These are phyloP conservation scores for Candida suzukii DNA, from an alignment of 805 yeast species.

Conservation along the genomic window DNA sequence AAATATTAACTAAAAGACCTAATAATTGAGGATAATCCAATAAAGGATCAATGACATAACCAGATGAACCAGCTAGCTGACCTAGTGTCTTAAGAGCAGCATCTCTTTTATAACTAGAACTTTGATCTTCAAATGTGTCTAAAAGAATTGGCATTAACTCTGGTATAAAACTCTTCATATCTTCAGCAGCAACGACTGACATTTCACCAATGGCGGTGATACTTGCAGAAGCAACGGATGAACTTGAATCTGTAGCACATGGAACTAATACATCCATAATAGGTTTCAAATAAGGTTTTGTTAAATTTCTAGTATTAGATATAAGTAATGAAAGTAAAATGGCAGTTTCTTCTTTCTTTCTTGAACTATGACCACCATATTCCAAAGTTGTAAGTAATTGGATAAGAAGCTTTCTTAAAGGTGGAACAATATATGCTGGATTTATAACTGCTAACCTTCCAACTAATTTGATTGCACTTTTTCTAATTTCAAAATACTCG, in stretches of 20 bases:
- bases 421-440: slow-evolving; percentile 95
- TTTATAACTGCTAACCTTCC: slow-evolving; percentile 82
- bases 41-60: slow-evolving; percentile 91
- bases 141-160: slow-evolving; percentile 82
- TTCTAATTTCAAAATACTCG: slow-evolving; percentile 77
- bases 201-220: slow-evolving; percentile 85
- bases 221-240: slow-evolving; percentile 82
- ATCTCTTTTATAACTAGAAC: slow-evolving; percentile 79
- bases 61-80: slow-evolving; percentile 83
- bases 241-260: slow-evolving; percentile 60
- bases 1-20: slow-evolving; percentile 71
- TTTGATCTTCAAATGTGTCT: slow-evolving; percentile 87
- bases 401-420: slow-evolving; percentile 76
- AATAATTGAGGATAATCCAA: slow-evolving; percentile 86
- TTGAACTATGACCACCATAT: slow-evolving; percentile 61
- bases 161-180: slow-evolving; percentile 61
- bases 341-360: slow-evolving; percentile 84
- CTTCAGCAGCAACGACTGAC: slow-evolving; percentile 83
- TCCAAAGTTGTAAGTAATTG: slow-evolving; percentile 82
- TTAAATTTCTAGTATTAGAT: slow-evolving; percentile 70
- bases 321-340: slow-evolving; percentile 66
- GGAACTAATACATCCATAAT: slow-evolving; percentile 81
- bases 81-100: slow-evolving; percentile 87
- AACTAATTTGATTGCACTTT: slow-evolving; percentile 67
- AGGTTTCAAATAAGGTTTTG: slow-evolving; percentile 86